Conservation (phyloP, 2,329 filamentous ascomycete species). For the Fusarium zealandicum region DNA sequence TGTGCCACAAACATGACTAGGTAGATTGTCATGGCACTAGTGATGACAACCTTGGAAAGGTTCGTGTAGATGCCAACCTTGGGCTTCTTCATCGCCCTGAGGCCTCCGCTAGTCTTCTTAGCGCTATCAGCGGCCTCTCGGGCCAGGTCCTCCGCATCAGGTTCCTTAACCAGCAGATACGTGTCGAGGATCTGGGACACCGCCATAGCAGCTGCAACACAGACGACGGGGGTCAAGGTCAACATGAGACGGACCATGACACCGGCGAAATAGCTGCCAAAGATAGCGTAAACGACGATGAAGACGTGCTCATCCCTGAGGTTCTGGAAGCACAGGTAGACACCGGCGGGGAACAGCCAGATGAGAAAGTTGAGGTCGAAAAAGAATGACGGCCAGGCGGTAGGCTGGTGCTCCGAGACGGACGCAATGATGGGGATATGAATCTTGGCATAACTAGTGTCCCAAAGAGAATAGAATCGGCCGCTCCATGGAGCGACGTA, state of each 20-base stretch:
- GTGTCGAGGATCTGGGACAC: constrained; percentile 88
- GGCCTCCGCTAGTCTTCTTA: constrained; percentile 63
- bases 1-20: constrained; percentile 93
- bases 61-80: constrained; percentile 83
- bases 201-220: constrained; percentile 89
- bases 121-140: constrained; percentile 56
- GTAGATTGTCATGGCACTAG: constrained; percentile 76
- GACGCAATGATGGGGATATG: constrained; percentile 99
- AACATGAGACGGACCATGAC: constrained; percentile 99
- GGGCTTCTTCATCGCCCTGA: constrained; percentile 76
- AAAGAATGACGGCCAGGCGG: constrained; percentile 98
- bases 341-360: constrained; percentile 98
- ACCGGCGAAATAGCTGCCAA: constrained; percentile 96
- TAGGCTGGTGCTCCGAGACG: constrained; percentile 99
- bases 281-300: constrained; percentile 94
- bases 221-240: constrained; percentile 94
- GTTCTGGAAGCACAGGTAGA: constrained; percentile 96
- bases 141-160: constrained; percentile 56
- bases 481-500: constrained; percentile 97
- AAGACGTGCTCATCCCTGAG: constrained; percentile 97
- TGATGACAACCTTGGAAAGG: constrained; percentile 80
- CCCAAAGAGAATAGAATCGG: constrained; percentile 99
- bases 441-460: constrained; percentile 98
- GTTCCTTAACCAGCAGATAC: constrained; percentile 74
- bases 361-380: constrained; percentile 98